Percentiles rank a stretch among this genome's conserved stretches.
phyloP scores from a whole-genome alignment of 2,329 filamentous ascomycete species.

The Colletotrichum horii region DNA sequence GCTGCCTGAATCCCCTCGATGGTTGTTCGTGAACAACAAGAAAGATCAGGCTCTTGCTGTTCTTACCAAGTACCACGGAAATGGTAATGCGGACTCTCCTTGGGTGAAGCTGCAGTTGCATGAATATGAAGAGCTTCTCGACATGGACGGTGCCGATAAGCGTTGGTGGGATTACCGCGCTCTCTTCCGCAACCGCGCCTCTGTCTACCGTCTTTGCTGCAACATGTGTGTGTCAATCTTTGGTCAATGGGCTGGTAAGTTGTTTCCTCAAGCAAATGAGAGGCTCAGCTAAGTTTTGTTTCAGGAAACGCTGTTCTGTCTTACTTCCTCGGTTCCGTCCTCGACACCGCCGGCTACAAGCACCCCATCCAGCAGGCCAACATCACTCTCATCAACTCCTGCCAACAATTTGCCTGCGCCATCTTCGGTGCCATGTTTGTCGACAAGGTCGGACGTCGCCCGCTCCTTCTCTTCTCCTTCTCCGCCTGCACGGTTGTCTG shows the following conservation, averaged over 20 bases:
- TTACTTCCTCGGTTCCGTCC: constrained; percentile 42
- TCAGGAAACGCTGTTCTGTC: constrained; percentile 30
- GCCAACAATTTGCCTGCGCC: constrained; percentile 54
- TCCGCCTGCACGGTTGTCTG: constrained; percentile 53
- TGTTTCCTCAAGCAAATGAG: not conserved
- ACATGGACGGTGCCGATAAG: constrained; percentile 49
- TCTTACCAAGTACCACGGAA: constrained; percentile 47
- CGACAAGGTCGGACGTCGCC: constrained; percentile 56
- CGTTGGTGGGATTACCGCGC: constrained; percentile 53
- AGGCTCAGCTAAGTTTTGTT: not conserved
- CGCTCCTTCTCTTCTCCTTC: constrained; percentile 56
- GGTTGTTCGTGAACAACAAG: constrained; percentile 44
- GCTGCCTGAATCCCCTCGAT: constrained; percentile 47
- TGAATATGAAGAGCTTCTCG: constrained; percentile 48
- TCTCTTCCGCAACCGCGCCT: constrained; percentile 45
- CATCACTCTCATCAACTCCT: constrained; percentile 57
- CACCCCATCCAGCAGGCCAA: constrained; percentile 45
- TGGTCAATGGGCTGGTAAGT: constrained; percentile 49
- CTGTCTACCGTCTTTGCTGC: constrained; percentile 48
- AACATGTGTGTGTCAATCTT: constrained; percentile 48
- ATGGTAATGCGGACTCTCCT: constrained; percentile 47
- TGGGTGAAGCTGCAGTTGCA: constrained; percentile 50
- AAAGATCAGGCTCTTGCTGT: constrained; percentile 38
- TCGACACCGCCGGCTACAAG: constrained; percentile 55
- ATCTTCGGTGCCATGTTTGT: constrained; percentile 54